Base-by-base conservation (phyloP, 2,329 filamentous ascomycete genomes). In the Fusarium setosum region DNA sequence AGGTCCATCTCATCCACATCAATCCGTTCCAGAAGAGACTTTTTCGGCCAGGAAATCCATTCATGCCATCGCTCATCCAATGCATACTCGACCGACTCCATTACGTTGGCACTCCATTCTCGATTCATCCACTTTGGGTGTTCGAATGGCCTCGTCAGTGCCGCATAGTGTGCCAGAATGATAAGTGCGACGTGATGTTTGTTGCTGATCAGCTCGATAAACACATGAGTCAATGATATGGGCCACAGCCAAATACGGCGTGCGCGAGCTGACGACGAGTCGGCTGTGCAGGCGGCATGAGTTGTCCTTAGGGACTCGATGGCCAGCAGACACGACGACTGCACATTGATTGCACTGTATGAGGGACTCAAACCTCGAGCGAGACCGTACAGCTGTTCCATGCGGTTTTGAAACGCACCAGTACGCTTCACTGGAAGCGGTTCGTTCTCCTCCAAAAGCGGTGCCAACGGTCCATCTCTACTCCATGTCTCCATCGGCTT, bases 241-340 rank as follows among this genome's bases (percentile, higher is more conserved):
- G 63, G 63, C 63, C 63, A 67, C 13, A 67, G 23, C 63, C 63
- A 67, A 5, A 64, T 61, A 7, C 51, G 57, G 10, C 49, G 54
- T 1, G 63, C 34, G 11, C 23, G 24, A 2, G 37, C 17, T 10
- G 32, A 21, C 8, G 34, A n/a, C 2, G 21, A 34, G 8, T 49
- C 45, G 11, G 11, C 23, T 3, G 23, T 32, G 26, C 61, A 61
- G 5, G 48, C 47, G 1, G 53, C 17, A 24, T 61, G 42, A 2
- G 57, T 67, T 0, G 45, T 67, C 34, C 63, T 34, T 2, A 67
- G 35, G 1, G 57, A 42, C 26, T 67, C 63, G 12, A 67, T 54
- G 3, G 63, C 63, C 4, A 67, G 13, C 11, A 67, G 6, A 13
- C 63, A 67, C 1, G 57, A 56, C 4, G 63, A 61, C 26, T 64